phyloP scores from a whole-genome alignment of 192 early-diverging fungal genomes.

The Helicostylum pulchrum region DNA sequence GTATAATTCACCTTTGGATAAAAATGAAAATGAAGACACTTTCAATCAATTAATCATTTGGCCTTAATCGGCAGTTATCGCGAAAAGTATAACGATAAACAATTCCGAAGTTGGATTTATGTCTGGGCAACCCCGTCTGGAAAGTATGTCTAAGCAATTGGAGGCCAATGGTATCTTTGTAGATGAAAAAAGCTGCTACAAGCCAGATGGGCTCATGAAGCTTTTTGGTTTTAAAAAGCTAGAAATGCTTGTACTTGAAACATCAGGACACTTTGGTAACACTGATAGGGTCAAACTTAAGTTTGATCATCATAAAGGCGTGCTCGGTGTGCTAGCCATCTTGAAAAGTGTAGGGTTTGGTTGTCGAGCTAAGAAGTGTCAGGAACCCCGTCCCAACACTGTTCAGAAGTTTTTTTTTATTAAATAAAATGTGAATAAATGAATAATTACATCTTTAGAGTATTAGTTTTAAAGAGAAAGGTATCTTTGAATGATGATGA shows the following conservation, averaged over 20 bases:
- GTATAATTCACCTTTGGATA: background rate
- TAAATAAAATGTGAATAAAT: too few species aligned
- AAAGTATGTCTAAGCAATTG: background rate
- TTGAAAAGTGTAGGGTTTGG: background rate
- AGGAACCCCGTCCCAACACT: too few species aligned
- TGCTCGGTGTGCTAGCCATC: conserved; percentile 1
- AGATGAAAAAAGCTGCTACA: background rate
- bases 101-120: background rate
- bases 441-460: too few species aligned
- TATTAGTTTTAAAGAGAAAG: too few species aligned
- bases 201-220: background rate
- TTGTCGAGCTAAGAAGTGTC: too few species aligned
- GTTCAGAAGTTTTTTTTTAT: too few species aligned
- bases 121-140: background rate
- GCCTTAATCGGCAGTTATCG: background rate
- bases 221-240: conserved; percentile 8
- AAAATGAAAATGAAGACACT: background rate
- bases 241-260: background rate
- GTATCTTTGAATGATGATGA: too few species aligned
- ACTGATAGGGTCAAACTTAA: background rate
- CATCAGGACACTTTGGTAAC: background rate
- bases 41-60: conserved; percentile 5
- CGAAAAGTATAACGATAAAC: background rate
- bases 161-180: background rate
- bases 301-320: conserved; percentile 5